Evolutionary conservation across 345 rosid species (phyloP).

Genomic region (Streptanthus diversifolius): DNA sequence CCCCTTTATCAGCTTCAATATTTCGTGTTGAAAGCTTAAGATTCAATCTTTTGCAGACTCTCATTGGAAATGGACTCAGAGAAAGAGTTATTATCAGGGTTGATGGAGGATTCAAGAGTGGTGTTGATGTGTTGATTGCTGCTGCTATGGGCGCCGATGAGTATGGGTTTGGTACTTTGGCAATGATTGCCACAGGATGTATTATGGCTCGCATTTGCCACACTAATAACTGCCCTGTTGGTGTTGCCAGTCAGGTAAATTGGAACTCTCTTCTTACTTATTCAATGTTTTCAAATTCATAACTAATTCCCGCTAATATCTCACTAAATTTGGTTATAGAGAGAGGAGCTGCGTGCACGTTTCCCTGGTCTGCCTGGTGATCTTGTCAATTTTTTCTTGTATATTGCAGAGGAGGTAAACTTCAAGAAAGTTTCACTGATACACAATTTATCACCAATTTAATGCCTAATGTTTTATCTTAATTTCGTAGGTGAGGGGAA

Average conservation of each 20-base stretch:
- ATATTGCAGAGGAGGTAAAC: conserved; percentile 96
- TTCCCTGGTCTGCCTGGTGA: conserved; percentile 99
- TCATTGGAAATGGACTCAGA: conserved; percentile 89
- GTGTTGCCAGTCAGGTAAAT: conserved; percentile 95
- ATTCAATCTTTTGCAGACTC: conserved; percentile 62
- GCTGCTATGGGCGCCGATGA: conserved; percentile 98
- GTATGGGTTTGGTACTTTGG: conserved; percentile 97
- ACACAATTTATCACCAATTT: background rate
- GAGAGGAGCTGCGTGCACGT: conserved; percentile 97
- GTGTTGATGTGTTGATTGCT: conserved; percentile 94
- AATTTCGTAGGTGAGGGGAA: conserved; percentile 76
- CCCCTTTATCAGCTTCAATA: background rate
- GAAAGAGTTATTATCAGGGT: conserved; percentile 95
- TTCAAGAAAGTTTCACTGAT: background rate
- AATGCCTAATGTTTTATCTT: background rate
- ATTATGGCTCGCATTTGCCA: conserved; percentile 99
- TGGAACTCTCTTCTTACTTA: conserved; percentile 10
- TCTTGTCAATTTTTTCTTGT: conserved; percentile 90
- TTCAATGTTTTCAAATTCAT: background rate
- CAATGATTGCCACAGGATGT: conserved; percentile 99
- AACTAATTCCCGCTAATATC: background rate
- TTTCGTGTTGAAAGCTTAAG: background rate
- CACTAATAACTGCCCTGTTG: conserved; percentile 99
- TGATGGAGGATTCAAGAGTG: conserved; percentile 96
- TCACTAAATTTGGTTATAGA: conserved; percentile 39